Base-by-base conservation (phyloP, 2,329 filamentous ascomycete genomes). In the Colletotrichum limetticola region DNA sequence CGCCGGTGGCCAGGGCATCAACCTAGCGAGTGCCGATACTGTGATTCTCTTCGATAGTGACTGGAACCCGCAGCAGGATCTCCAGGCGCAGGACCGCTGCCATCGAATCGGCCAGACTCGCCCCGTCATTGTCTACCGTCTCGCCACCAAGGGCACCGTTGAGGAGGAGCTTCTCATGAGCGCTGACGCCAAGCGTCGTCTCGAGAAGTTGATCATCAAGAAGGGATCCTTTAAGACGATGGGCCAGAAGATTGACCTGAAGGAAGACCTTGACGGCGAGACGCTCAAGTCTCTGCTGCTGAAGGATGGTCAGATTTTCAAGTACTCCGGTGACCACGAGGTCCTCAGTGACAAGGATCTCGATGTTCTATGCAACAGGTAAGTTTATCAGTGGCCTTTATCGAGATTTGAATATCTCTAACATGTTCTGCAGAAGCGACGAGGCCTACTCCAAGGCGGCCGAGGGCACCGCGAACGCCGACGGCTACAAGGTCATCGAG, bases 41-140 rank as follows among this genome's bases (percentile, higher is more conserved):
- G 96, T 98, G 12, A 93, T 98, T 58, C 86, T 98, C 0, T 98
- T 97, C 77, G 96, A 98, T 81, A 91, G 84, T 2, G 90, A 98
- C 78, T 98, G 96, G 91, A 99, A 99, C 78, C 97, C 97, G 0
- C 97, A 99, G 80, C 96, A 98, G 79, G 97, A 99, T 81, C 87
- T 99, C 0, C 97, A 99, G 80, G 97, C 97, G 0, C 97, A 98
- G 82, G 97, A 99, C 79, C 94, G 97, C 5, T 95, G 94, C 0
- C 97, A 99, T 80, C 91, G 97, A 14, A 98, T 99, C 75, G 97
- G 97, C 0, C 97, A 99, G 81, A 98, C 92, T 0, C 89, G 92
- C 2, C 97, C 97, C 0, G 97, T 99, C 1, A 91, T 99, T 24
- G 93, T 99, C 0, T 99, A 97, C 82, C 93, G 97, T 1, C 91